A percentile compares a stretch with the other conserved stretches of the same genome.
phyloP scores from a whole-genome alignment of 805 yeast genomes.

The Saturnispora kantuleensis region DNA sequence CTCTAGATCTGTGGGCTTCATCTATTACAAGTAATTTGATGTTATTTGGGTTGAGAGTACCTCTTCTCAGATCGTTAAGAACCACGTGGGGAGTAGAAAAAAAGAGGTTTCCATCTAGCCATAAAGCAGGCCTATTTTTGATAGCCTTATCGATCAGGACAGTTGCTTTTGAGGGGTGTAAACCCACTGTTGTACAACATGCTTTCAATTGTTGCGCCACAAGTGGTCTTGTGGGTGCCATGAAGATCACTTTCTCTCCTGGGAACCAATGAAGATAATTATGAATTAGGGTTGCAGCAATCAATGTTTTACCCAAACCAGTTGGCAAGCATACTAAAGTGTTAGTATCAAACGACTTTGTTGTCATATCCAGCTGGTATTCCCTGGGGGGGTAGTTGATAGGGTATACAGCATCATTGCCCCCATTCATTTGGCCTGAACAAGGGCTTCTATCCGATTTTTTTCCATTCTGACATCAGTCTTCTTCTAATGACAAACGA shows the following conservation, averaged over 20 bases:
- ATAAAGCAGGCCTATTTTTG: constrained; percentile 59
- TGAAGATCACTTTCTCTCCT: constrained; percentile 69
- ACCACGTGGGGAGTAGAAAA: constrained; percentile 96
- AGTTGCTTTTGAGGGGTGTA: constrained; percentile 68
- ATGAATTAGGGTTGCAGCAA: constrained; percentile 89
- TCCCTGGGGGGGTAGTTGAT: constrained; percentile 76
- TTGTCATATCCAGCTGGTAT: constrained; percentile 77
- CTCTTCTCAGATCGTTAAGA: constrained; percentile 75
- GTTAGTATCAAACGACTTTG: constrained; percentile 61
- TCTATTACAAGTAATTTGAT: constrained; percentile 76
- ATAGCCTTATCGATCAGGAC: constrained; percentile 50
- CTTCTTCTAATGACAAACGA: neutral
- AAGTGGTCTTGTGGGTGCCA: constrained; percentile 95
- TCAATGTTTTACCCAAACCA: constrained; percentile 94
- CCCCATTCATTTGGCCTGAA: neutral
- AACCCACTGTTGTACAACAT: constrained; percentile 77
- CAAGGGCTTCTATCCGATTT: no score
- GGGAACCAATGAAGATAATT: constrained; percentile 84
- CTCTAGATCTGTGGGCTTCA: constrained; percentile 92
- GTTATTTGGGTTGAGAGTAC: constrained; percentile 64
- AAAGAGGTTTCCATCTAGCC: constrained; percentile 70
- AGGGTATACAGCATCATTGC: constrained; percentile 47
- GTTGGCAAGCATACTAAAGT: constrained; percentile 89
- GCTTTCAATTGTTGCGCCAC: constrained; percentile 96
- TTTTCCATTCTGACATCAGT: no score